A percentile compares a stretch with the other conserved stretches of the same genome.
Conservation (phyloP, 1,284 basidiomycete species). For the Puccinia horiana region DNA sequence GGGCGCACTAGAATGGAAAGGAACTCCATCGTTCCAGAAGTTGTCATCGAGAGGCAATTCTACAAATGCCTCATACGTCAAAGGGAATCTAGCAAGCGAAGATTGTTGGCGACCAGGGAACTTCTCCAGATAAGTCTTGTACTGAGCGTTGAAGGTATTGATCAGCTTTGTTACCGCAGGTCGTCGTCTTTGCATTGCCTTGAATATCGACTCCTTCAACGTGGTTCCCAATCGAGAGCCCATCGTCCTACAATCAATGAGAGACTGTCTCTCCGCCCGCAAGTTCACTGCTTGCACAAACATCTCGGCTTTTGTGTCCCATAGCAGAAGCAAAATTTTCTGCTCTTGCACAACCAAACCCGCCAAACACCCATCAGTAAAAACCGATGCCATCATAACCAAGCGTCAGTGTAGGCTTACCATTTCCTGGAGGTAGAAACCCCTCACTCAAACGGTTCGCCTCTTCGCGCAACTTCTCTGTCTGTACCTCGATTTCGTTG, state of each 20-base stretch:
- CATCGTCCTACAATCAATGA: background rate
- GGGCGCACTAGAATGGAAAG: background rate
- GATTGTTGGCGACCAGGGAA: background rate
- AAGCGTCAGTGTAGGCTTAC: no score
- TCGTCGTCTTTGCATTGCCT: background rate
- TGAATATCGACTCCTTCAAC: background rate
- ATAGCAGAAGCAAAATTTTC: background rate
- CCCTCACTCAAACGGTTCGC: no score
- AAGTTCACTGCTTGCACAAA: background rate
- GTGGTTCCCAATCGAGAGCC: background rate
- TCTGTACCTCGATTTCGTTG: background rate
- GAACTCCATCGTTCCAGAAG: background rate
- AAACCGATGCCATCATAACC: background rate
- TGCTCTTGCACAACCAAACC: background rate
- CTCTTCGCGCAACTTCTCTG: background rate
- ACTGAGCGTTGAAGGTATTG: background rate
- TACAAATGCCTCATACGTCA: background rate
- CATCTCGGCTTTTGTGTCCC: background rate
- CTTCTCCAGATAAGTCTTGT: background rate
- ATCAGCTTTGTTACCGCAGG: background rate
- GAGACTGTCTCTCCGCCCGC: background rate
- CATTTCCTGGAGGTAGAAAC: no score
- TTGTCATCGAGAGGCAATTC: background rate
- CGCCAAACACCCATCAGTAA: background rate
- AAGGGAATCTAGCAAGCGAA: no score